phyloP scores from a whole-genome alignment of 305 asterid species.

The Stenogyne calaminthoides region DNA sequence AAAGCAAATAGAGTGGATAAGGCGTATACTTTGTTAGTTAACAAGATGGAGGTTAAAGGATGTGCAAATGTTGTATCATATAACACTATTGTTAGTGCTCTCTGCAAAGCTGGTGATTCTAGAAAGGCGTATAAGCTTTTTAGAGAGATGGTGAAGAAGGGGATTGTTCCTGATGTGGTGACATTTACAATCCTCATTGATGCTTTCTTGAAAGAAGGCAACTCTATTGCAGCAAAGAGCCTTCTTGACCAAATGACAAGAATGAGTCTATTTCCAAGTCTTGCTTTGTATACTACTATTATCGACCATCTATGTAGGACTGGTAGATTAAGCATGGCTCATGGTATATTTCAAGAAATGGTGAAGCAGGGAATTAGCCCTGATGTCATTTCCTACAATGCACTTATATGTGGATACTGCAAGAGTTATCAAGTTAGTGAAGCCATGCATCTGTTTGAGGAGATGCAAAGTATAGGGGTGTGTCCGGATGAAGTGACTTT shows the following conservation, averaged over 20 bases:
- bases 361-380: slow-evolving; percentile 65
- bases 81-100: slow-evolving; percentile 71
- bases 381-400: slow-evolving; percentile 77
- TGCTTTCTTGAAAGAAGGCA: slow-evolving; percentile 69
- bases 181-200: slow-evolving; percentile 79
- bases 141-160: slow-evolving; percentile 75
- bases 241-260: slow-evolving; percentile 76
- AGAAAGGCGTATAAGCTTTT: slow-evolving; percentile 65
- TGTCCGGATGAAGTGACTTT: slow-evolving; percentile 80
- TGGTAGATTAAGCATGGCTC: slow-evolving; percentile 61
- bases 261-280: slow-evolving; percentile 61
- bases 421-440: slow-evolving; percentile 63
- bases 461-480: slow-evolving; percentile 66
- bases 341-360: slow-evolving; percentile 63
- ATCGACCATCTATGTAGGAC: slow-evolving; percentile 69
- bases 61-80: slow-evolving; percentile 80
- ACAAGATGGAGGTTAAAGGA: slow-evolving; percentile 74
- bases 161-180: slow-evolving; percentile 73
- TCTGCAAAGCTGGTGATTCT: slow-evolving; percentile 59
- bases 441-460: slow-evolving; percentile 69
- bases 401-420: slow-evolving; percentile 76
- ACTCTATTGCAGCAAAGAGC: slow-evolving; percentile 50
- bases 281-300: slow-evolving; percentile 66
- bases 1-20: slow-evolving; percentile 67
- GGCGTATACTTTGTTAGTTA: slow-evolving; percentile 61